A percentile compares a stretch with the other conserved stretches of the same genome.
Conservation (phyloP, 2,329 filamentous ascomycete genomes). For the Apiospora pterosperma region DNA sequence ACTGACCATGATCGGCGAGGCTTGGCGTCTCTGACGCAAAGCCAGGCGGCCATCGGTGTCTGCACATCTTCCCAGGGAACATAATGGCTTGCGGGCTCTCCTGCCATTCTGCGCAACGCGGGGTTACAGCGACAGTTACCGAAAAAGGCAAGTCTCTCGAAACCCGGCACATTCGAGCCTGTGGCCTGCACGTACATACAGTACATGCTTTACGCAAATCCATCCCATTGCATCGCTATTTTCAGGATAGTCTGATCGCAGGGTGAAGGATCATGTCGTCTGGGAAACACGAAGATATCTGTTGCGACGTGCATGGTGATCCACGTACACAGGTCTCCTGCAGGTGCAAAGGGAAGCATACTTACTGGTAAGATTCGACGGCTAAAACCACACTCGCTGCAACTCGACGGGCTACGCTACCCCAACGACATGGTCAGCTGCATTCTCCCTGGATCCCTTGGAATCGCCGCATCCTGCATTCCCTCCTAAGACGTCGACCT, state of each 20-base stretch:
- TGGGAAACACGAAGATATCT: not conserved
- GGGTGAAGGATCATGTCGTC: not conserved
- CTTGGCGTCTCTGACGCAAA: constrained; percentile 9
- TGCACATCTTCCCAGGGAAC: not conserved
- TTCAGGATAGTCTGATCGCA: not conserved
- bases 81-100: not conserved
- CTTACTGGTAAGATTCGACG: constrained; percentile 2
- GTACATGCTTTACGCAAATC: not conserved
- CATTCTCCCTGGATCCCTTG: not conserved
- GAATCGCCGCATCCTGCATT: constrained; percentile 3
- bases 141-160: not conserved
- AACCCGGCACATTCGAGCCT: not conserved
- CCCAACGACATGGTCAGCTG: constrained; percentile 2
- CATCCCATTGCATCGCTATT: not conserved
- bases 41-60: not conserved
- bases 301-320: not conserved
- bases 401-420: not conserved
- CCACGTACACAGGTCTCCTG: not conserved
- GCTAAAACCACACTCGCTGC: not conserved
- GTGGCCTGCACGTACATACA: not conserved
- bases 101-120: not conserved
- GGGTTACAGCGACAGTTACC: constrained; percentile 1
- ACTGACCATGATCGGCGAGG: constrained; percentile 7
- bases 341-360: not conserved
- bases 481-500: constrained; percentile 8